Base-by-base conservation (phyloP, 2,329 filamentous ascomycete species). In the Fusarium sp. region DNA sequence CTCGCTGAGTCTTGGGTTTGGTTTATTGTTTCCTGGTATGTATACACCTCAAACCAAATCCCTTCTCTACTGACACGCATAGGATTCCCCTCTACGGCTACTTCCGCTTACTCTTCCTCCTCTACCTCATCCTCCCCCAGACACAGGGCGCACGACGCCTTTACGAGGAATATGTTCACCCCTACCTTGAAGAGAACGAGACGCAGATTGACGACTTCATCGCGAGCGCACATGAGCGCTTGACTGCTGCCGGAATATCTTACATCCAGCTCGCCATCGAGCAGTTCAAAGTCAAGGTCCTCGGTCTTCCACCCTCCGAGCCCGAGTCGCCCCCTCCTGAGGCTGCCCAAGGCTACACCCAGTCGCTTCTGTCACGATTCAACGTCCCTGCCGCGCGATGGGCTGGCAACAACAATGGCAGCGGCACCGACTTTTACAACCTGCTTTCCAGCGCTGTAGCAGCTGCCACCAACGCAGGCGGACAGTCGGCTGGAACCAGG, bases 91-190 rank as follows among this genome's bases (percentile, higher is more conserved):
- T 98, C 80, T 99, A 98, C 82, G 88, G 93, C 73, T 98, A 94
- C 88, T 85, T 97, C 75, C 93, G 96, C 70, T 88, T 98, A 56
- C 84, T 91, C 77, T 91, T 96, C 81, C 89, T 98, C 77, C 89
- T 96, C 71, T 99, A 98, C 83, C 92, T 99, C 66, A 94, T 98
- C 76, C 89, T 97, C n/a, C 96, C 95, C 0, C 95, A 97, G 80
- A 96, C 93, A n/a, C 95, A 98, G 78, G 96, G 96, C 78, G 94
- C 94, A 59, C 92, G 92, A 65, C 83, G 92, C 74, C 84, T 98
- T 69, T 99, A 98, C 84, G 89, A 94, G 76, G 86, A 89, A 66
- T 90, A 96, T 79, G 85, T 98, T 64, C 91, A 97, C 79, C 95
- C 95, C 0, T 97, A 95, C 83, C 89, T 99, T 49, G 85, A 89